Base-by-base conservation (phyloP, 495 filamentous ascomycete genomes). In the Elasticomyces elasticus region DNA sequence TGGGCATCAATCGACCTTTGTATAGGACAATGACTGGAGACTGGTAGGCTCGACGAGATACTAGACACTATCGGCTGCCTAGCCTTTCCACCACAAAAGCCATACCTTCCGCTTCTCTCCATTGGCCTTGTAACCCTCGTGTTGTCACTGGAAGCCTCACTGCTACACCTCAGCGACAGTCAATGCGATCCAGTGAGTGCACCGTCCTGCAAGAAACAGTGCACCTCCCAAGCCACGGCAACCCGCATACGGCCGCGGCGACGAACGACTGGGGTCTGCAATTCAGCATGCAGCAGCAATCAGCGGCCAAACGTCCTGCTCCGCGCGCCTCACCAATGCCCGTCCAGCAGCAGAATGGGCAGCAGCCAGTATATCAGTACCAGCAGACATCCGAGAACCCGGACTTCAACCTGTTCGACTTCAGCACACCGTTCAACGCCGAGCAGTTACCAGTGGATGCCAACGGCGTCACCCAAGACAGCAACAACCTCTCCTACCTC, bases 291-390 rank as follows among this genome's bases (percentile, higher is more conserved):
- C 59, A 58, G 38, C 41, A 35, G 45, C 46, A 43, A 19, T 4
- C 38, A n/a, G n/a, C 25, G 22, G 49, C 48, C 69, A 91, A 91
- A 71, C 76, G 87, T 67, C 75, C 85, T 55, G 84, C 85, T 27
- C 82, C 86, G 41, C 87, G 86, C 61, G 68, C 83, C 35, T 74
- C 76, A 1, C 81, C 85, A 5, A 72, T 76, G 44, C 66, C 74
- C 20, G 74, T 79, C 24, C 68, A 62, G 25, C 60, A 79, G 23
- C 69, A 60, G 15, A 4, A 24, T 9, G 1, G 3, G 42, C 54
- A 42, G 43, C 76, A 42, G 42, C 19, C 19, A 2, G 42, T 23
- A 23, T 45, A 52, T 13, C 20, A 51, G 17, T 42, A 44, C 17
- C 58, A 67, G 33, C 71, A 74, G 49, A 62, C 76, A 5, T 72